phyloP scores from a whole-genome alignment of 2,329 filamentous ascomycete genomes.

The Epichloe gansuensis region DNA sequence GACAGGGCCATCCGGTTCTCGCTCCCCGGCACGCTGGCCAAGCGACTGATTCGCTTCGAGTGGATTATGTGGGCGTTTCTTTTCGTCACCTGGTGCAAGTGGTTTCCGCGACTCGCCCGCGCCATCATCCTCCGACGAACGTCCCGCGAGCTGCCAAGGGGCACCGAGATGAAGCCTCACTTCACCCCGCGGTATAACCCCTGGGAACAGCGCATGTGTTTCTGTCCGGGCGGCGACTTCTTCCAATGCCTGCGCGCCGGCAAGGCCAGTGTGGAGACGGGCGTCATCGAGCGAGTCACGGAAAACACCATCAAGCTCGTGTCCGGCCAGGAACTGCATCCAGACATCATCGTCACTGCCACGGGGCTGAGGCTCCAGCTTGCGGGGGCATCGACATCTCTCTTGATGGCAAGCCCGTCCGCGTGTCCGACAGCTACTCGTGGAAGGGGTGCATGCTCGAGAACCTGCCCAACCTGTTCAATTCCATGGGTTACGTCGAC shows the following conservation, averaged over 20 bases:
- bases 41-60: conserved; percentile 33
- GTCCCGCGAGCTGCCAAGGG: conserved; percentile 34
- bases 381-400: conserved; percentile 36
- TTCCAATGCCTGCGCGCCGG: conserved; percentile 29
- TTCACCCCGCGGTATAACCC: conserved; percentile 51
- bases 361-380: conserved; percentile 49
- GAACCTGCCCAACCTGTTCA: conserved; percentile 46
- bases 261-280: conserved; percentile 33
- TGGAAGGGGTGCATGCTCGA: conserved; percentile 53
- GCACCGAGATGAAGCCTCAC: conserved; percentile 41
- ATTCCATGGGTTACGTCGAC: conserved; percentile 52
- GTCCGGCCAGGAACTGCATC: conserved; percentile 35
- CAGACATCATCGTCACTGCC: conserved; percentile 55
- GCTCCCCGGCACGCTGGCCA: conserved; percentile 33
- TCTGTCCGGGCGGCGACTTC: conserved; percentile 42
- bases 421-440: conserved; percentile 34
- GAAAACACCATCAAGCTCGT: conserved; percentile 29
- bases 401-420: conserved; percentile 37
- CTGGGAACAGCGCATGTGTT: conserved; percentile 64
- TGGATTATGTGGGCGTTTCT: conserved; percentile 37
- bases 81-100: conserved; percentile 13
- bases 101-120: conserved; percentile 37
- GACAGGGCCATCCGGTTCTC: conserved; percentile 24
- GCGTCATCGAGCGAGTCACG: conserved; percentile 35
- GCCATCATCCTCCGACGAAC: conserved; percentile 33